phyloP scores from a whole-genome alignment of 306 rosid genomes.

The Vigna mungo region DNA sequence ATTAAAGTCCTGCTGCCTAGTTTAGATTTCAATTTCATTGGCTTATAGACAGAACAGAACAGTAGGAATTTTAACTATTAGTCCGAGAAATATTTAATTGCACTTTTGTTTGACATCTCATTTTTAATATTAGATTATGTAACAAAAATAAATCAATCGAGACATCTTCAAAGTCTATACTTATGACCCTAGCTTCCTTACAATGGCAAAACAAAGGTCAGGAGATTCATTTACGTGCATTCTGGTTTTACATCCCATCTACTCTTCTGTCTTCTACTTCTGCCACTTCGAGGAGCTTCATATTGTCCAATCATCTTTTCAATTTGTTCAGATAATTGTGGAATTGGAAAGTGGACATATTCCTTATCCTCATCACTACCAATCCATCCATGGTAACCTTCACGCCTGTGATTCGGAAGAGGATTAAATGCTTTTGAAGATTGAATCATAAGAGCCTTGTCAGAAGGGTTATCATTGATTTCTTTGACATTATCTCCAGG shows the following conservation, averaged over 20 bases:
- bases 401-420: constrained; percentile 29
- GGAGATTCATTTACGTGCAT: constrained; percentile 34
- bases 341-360: constrained; percentile 38
- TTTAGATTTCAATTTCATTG: no score
- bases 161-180: not conserved
- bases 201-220: not conserved
- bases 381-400: constrained; percentile 66
- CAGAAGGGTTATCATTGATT: constrained; percentile 1
- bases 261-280: constrained; percentile 46
- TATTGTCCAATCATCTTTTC: constrained; percentile 34
- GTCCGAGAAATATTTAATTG: no score
- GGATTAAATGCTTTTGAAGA: constrained; percentile 26
- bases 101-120: no score
- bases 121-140: no score
- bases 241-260: constrained; percentile 66
- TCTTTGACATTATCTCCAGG: constrained; percentile 13
- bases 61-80: no score
- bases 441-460: constrained; percentile 9
- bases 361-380: constrained; percentile 32
- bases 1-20: no score
- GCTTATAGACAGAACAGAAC: no score
- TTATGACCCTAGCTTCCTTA: not conserved
- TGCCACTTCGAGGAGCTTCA: constrained; percentile 11
- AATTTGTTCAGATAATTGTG: constrained; percentile 43
- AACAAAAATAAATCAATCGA: no score